Conservation (phyloP, 345 rosid genomes). For the Aegle marmelos region DNA sequence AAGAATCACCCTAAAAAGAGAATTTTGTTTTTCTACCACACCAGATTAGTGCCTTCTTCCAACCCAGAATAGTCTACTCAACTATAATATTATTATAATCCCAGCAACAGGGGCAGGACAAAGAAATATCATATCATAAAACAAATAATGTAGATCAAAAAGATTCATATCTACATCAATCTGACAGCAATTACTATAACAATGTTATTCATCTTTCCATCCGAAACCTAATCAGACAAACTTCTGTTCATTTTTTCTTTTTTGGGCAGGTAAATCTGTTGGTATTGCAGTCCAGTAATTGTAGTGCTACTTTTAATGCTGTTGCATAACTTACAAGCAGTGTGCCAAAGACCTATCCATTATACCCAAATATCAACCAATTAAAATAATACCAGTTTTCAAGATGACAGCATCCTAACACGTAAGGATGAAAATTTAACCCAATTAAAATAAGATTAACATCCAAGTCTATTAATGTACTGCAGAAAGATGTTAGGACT, state of each 20-base stretch:
- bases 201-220: not conserved
- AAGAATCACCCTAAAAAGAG: too few relatives aligned
- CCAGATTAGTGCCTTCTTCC: not conserved
- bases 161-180: not conserved
- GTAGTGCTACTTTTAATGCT: not conserved
- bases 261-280: too few relatives aligned
- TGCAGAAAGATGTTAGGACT: not conserved
- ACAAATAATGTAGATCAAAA: not conserved
- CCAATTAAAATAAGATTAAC: not conserved
- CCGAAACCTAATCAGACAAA: not conserved
- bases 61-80: not conserved
- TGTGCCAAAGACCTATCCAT: not conserved
- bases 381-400: not conserved
- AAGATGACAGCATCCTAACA: not conserved
- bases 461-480: not conserved
- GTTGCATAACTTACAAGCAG: not conserved
- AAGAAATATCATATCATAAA: not conserved
- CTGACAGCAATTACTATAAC: not conserved
- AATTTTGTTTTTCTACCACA: not conserved
- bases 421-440: not conserved
- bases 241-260: not conserved
- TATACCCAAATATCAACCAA: not conserved
- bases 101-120: not conserved
- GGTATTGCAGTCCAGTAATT: not conserved
- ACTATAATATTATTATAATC: not conserved